phyloP scores from a whole-genome alignment of 2,329 filamentous ascomycete genomes.

The Monosporascus cannonballus region DNA sequence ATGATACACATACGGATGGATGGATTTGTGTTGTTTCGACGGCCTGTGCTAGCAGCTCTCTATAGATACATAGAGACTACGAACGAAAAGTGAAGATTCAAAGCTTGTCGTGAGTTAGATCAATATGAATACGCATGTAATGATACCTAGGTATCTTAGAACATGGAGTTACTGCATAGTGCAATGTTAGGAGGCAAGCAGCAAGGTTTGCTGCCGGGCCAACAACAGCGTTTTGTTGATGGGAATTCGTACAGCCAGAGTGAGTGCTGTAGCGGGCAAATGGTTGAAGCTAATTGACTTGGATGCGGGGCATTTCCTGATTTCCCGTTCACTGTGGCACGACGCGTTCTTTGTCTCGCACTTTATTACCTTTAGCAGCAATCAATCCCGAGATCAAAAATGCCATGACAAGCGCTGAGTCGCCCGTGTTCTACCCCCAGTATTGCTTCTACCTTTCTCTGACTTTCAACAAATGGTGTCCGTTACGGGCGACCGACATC shows the following conservation, averaged over 20 bases:
- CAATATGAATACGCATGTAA: neutral
- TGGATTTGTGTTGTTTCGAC: neutral
- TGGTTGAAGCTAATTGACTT: neutral
- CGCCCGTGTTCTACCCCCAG: slow-evolving; percentile 43
- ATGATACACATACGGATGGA: neutral
- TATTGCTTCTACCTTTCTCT: slow-evolving; percentile 60
- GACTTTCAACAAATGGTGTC: slow-evolving; percentile 54
- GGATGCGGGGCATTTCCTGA: neutral
- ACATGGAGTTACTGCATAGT: neutral
- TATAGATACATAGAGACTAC: neutral
- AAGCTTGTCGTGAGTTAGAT: neutral
- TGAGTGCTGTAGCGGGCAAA: too few species aligned
- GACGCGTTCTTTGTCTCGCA: too few species aligned
- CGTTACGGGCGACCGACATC: slow-evolving; percentile 47
- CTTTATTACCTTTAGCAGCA: neutral
- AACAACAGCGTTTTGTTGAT: too few species aligned
- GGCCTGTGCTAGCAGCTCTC: neutral
- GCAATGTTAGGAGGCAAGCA: neutral
- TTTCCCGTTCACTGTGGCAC: neutral
- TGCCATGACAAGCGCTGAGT: slow-evolving; percentile 39
- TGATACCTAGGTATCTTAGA: neutral
- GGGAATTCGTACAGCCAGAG: too few species aligned
- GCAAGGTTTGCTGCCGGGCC: too few species aligned
- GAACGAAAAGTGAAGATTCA: neutral
- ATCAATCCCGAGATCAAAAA: slow-evolving; percentile 11